Conservation (phyloP, 2,329 filamentous ascomycete species). For the Clarireedia monteithiana region DNA sequence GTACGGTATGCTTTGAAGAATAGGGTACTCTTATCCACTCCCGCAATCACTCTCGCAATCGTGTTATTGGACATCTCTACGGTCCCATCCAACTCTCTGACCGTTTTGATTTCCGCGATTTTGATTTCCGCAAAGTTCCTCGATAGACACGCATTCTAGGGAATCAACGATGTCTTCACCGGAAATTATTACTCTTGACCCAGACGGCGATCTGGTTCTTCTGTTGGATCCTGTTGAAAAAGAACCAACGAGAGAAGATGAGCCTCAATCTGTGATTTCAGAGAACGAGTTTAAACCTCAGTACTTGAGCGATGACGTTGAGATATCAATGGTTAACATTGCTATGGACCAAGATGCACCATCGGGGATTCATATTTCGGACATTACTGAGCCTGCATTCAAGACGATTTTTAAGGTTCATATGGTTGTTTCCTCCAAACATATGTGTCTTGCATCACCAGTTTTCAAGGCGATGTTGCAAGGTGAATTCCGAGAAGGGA, state of each 20-base stretch:
- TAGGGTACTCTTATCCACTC: too few relatives aligned
- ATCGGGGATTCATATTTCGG: neutral
- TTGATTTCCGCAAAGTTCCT: too few relatives aligned
- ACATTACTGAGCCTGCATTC: neutral
- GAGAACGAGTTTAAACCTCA: too few relatives aligned
- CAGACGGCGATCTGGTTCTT: neutral
- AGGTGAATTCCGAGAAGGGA: neutral
- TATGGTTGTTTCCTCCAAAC: neutral
- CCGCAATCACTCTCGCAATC: too few relatives aligned
- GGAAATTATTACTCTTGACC: neutral
- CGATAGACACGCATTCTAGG: neutral
- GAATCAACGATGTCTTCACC: neutral
- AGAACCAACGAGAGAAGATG: neutral
- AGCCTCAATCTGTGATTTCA: neutral
- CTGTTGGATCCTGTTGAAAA: neutral
- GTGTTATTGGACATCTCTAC: too few relatives aligned
- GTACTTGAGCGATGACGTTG: too few relatives aligned
- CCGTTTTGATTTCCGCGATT: too few relatives aligned
- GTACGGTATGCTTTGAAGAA: too few relatives aligned
- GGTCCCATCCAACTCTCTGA: too few relatives aligned
- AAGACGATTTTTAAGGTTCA: neutral
- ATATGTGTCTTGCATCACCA: neutral
- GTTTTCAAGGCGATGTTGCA: conserved; percentile 1
- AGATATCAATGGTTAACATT: too few relatives aligned
- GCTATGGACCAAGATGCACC: too few relatives aligned